Base-by-base conservation (phyloP, 2,329 filamentous ascomycete genomes). In the Arachnopeziza araneosa region DNA sequence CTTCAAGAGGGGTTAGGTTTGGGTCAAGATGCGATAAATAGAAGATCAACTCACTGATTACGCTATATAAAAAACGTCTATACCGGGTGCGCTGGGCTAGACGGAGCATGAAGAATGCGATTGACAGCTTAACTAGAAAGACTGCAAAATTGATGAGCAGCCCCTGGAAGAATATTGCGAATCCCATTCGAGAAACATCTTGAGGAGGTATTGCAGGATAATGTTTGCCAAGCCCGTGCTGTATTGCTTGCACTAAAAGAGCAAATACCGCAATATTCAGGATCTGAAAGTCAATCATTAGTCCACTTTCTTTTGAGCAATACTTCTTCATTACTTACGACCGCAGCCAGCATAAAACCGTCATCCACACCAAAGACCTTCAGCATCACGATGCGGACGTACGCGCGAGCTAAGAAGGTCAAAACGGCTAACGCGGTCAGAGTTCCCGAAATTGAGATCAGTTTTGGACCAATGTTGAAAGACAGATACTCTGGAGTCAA, bases 91-190 rank as follows among this genome's bases (percentile, higher is more conserved):
- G 26, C 24, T 36, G 52, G 30, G 51, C 50, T 23, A 50, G 30
- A 24, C 59, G 57, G 24, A 55, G 52, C 10, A 55, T 19, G 24
- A 56, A 56, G 36, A 56, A 50, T 24, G 36, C 54, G 19, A 56
- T 56, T 19, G 36, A 50, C 14, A 56, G 17, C 54, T 56, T 56
- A 23, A 56, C 54, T 22, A 56, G n/a, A 49, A 9, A 22, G 9
- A 56, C 23, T 2, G 36, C 54, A 24, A 49, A 26, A 10, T n/a
- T 23, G 14, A 55, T 24, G 8, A 55, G 5, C 8, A 55, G 22
- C 4, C 17, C 24, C 21, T 55, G 26, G 17, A 6, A 44, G 17
- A 36, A 67, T 2, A 23, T 22, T 22, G 21, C 9, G 19, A 17
- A 5, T 3, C 9, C 67, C 12, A 48, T n/a, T 48, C 5, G 26